Evolutionary conservation across 2,329 filamentous ascomycete genomes (phyloP), one percentile per base, ranked within the genome.

Genomic region (Penicillium sp.): DNA sequence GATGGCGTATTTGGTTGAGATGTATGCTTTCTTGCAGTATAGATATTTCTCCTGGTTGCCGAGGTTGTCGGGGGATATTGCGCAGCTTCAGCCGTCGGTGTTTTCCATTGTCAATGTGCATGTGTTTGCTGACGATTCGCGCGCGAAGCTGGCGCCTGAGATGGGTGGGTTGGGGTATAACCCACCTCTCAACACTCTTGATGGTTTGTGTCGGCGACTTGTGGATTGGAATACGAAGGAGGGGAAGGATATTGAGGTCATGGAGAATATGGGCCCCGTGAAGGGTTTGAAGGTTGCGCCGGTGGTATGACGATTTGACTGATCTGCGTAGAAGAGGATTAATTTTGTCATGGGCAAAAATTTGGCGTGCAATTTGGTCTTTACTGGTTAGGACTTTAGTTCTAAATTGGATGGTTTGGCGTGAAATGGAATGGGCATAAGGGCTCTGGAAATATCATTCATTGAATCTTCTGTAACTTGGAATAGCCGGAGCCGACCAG

Each of bases 161-260:
- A 30, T 66, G 19, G 69, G 70, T 16, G 69, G 69, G 1, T 52
- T 75, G 33, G 72, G 72, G 4, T 75, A 74, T 57, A 45, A 57
- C 3, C 51, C 69, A n/a, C 64, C 68, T 4, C 37, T 73, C 16
- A 69, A 56, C 16, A 73, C 69, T 5, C 40, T 74, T 25, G 65
- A 73, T 14, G 72, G 70, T 2, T 59, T 74, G 62, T 72, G 68
- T 47, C 67, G 66, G 54, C 55, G 71, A 25, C 28, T 74, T 36
- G 56, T 65, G 30, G 66, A 70, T 46, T 74, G 71, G 72, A 74
- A 74, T 53, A 48, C 58, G 25, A 60, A 62, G 35, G 64, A 56
- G 30, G 26, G 38, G 10, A 60, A 63, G 31, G 49, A 31, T 1
- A 55, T 52, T 41, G 44, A 45, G 37, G 58, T 52, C 3, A 57